phyloP scores from a whole-genome alignment of 169 alveolate species.

The Plasmodium malariae region DNA sequence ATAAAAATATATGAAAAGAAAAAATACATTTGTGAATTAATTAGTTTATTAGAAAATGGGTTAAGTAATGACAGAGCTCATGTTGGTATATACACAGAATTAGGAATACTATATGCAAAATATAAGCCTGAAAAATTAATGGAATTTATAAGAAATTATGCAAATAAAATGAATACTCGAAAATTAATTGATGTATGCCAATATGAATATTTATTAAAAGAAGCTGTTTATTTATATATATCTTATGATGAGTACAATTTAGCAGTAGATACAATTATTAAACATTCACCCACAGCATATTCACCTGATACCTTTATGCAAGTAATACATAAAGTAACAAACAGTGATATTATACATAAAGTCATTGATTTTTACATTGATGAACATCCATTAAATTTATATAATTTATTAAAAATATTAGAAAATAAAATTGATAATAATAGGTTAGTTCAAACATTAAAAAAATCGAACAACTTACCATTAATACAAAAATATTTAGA shows the following conservation, averaged over 20 bases:
- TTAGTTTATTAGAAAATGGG: constrained; percentile 79
- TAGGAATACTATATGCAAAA: constrained; percentile 98
- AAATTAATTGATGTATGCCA: constrained; percentile 85
- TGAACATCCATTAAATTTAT: constrained; percentile 98
- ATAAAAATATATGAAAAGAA: constrained; percentile 82
- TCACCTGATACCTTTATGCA: constrained; percentile 84
- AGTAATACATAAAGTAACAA: constrained; percentile 83
- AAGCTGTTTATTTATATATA: constrained; percentile 97
- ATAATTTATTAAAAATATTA: constrained; percentile 89
- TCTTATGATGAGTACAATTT: constrained; percentile 97
- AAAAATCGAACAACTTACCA: constrained; percentile 88
- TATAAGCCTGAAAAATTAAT: constrained; percentile 97
- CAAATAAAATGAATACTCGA: constrained; percentile 79
- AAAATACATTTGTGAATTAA: constrained; percentile 81
- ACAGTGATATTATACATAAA: constrained; percentile 97
- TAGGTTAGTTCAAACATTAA: constrained; percentile 93
- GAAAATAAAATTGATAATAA: constrained; percentile 94
- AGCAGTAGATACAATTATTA: constrained; percentile 93
- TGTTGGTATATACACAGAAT: constrained; percentile 97
- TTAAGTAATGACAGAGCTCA: constrained; percentile 88
- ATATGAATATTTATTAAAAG: constrained; percentile 93
- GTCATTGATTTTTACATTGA: constrained; percentile 98
- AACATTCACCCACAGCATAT: constrained; percentile 92
- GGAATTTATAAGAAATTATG: constrained; percentile 78
- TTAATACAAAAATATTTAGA: constrained; percentile 86